Percentiles rank a stretch among this genome's conserved stretches.
Evolutionary conservation across 179 eudicot genomes (phyloP).

Genomic region (Silene vulgaris): DNA sequence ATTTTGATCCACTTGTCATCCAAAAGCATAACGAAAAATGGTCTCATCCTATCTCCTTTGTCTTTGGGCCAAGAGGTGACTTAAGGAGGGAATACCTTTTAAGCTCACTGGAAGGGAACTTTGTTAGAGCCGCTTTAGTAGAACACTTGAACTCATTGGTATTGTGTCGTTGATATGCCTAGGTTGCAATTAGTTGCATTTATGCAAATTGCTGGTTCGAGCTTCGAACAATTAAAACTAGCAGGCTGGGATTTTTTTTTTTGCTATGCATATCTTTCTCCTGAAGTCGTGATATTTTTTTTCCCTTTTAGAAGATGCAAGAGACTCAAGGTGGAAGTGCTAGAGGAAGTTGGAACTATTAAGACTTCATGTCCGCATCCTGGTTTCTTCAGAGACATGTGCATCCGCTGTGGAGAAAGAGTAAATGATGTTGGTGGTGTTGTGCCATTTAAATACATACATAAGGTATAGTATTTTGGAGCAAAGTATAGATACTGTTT

Average conservation of each 20-base stretch:
- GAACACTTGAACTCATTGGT: neutral
- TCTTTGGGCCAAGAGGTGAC: no score
- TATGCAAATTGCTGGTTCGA: neutral
- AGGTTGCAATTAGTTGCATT: neutral
- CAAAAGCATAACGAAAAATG: no score
- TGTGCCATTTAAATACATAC: slow-evolving; percentile 61
- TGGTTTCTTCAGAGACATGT: slow-evolving; percentile 52
- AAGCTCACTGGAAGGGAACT: neutral
- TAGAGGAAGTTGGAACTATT: slow-evolving; percentile 33
- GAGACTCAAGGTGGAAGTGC: slow-evolving; percentile 52
- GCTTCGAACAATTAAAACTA: neutral
- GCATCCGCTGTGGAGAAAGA: slow-evolving; percentile 56
- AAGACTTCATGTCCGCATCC: slow-evolving; percentile 50
- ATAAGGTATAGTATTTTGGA: slow-evolving; percentile 41
- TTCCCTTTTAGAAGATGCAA: slow-evolving; percentile 45
- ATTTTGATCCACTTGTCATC: no score
- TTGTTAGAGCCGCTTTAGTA: neutral
- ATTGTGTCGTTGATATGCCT: neutral
- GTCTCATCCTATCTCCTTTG: no score
- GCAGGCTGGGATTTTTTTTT: no score
- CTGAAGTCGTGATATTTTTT: neutral
- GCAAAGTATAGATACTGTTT: neutral
- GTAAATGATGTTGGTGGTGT: slow-evolving; percentile 51
- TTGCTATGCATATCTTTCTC: neutral
- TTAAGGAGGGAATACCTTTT: no score